Evolutionary conservation across 805 yeast genomes (phyloP).

Genomic region (Naumovozyma castellii): DNA sequence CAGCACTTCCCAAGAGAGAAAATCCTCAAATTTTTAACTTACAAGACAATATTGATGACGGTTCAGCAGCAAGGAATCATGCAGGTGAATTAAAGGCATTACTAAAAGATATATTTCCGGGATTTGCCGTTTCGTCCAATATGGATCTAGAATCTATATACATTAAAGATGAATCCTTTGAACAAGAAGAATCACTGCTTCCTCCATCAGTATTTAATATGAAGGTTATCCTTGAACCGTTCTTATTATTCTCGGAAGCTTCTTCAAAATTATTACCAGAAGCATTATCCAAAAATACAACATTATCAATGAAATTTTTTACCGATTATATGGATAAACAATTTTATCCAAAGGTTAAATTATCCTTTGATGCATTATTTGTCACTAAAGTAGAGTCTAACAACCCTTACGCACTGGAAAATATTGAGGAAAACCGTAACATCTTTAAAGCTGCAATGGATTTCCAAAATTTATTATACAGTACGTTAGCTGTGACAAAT

Average conservation of each 20-base stretch:
- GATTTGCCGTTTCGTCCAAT: conserved; percentile 37
- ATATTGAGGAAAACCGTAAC: conserved; percentile 26
- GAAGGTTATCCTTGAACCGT: conserved; percentile 66
- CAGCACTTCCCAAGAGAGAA: conserved; percentile 10
- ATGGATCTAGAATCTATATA: conserved; percentile 36
- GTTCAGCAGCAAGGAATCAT: conserved; percentile 24
- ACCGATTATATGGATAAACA: conserved; percentile 52
- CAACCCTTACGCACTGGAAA: conserved; percentile 31
- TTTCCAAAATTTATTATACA: conserved; percentile 21
- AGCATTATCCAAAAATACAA: conserved; percentile 10
- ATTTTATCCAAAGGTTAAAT: conserved; percentile 56
- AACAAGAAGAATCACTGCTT: conserved; percentile 55
- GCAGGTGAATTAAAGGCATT: conserved; percentile 35
- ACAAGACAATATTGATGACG: conserved; percentile 22
- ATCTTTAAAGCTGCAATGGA: conserved; percentile 25
- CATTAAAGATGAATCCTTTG: conserved; percentile 50
- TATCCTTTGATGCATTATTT: conserved; percentile 45
- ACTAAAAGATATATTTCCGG: conserved; percentile 63
- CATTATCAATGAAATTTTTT: conserved; percentile 41
- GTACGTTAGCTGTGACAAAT: conserved; percentile 25
- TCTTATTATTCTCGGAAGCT: conserved; percentile 58
- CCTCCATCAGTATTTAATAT: conserved; percentile 69
- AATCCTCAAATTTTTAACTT: conserved; percentile 16
- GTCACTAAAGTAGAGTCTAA: conserved; percentile 35
- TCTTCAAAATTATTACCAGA: conserved; percentile 36